Conservation (phyloP, 2,329 filamentous ascomycete species). For the Rhynchosporium secalis region DNA sequence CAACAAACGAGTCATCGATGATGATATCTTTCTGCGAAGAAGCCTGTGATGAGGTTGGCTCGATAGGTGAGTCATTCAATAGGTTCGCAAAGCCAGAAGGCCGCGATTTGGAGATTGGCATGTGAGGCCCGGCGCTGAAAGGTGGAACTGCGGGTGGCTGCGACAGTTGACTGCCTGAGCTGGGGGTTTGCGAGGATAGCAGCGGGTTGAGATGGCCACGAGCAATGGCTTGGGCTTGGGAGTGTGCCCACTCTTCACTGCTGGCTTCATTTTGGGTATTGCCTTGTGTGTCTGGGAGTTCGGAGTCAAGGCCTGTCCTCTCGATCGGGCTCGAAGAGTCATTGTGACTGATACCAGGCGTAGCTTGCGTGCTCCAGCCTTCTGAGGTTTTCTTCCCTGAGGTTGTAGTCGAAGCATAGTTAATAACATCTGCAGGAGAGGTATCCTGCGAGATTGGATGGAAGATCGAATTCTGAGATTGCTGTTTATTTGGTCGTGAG, state of each 20-base stretch:
- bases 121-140: slow-evolving; percentile 41
- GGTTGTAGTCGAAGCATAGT: slow-evolving; percentile 87
- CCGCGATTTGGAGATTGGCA: slow-evolving; percentile 28
- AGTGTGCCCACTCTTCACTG: slow-evolving; percentile 59
- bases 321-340: slow-evolving; percentile 36
- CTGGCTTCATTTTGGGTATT: slow-evolving; percentile 43
- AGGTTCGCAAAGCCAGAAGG: slow-evolving; percentile 35
- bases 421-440: slow-evolving; percentile 61
- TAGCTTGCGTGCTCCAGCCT: slow-evolving; percentile 69
- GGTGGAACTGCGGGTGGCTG: slow-evolving; percentile 41
- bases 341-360: slow-evolving; percentile 56
- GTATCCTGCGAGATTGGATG: slow-evolving; percentile 58
- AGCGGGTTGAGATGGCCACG: slow-evolving; percentile 41
- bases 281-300: slow-evolving; percentile 54
- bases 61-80: slow-evolving; percentile 38
- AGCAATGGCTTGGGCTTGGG: slow-evolving; percentile 55
- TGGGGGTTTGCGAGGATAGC: slow-evolving; percentile 37
- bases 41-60: slow-evolving; percentile 33
- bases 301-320: slow-evolving; percentile 32
- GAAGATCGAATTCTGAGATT: slow-evolving; percentile 60
- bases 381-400: slow-evolving; percentile 78
- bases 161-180: slow-evolving; percentile 37
- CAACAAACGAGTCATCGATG: slow-evolving; percentile 44
- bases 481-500: slow-evolving; percentile 53
- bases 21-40: slow-evolving; percentile 40